Conservation (phyloP, 371 early-diverging fungal species). For the Thermomucor indicae-seudaticae region DNA sequence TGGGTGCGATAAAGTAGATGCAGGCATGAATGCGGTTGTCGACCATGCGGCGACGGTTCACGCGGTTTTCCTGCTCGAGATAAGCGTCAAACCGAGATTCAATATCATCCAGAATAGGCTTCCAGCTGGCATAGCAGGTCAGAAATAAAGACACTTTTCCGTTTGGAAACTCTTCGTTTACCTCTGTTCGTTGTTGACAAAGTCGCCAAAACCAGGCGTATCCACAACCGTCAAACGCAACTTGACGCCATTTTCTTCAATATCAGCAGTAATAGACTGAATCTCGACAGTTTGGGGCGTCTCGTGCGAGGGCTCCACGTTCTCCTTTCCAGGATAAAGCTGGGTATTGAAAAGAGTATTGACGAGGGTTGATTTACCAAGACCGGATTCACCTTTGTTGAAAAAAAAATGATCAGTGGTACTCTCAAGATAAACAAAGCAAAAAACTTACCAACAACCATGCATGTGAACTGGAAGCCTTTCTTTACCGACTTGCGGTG, state of each 20-base stretch:
- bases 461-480: constrained; percentile 98
- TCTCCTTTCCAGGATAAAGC: constrained; percentile 85
- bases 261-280: constrained; percentile 87
- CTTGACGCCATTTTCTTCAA: constrained; percentile 87
- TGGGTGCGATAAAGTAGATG: constrained; percentile 96
- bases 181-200: constrained; percentile 93
- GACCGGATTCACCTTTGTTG: constrained; percentile 88
- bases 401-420: neutral
- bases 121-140: constrained; percentile 63
- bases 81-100: constrained; percentile 94
- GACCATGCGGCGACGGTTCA: constrained; percentile 81
- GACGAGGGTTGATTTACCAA: constrained; percentile 99
- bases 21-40: constrained; percentile 97
- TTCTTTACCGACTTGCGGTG: constrained; percentile 97
- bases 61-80: constrained; percentile 90
- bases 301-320: constrained; percentile 76
- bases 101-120: constrained; percentile 93
- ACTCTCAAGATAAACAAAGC: neutral
- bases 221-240: constrained; percentile 93
- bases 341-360: constrained; percentile 97
- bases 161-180: constrained; percentile 14
- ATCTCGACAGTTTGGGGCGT: constrained; percentile 93
- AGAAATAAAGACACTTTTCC: neutral
- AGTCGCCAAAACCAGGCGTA: constrained; percentile 94
- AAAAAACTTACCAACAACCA: constrained; percentile 87